Conservation (phyloP, 352 stramenopile genomes). For the Phytopythium ostracodes region DNA sequence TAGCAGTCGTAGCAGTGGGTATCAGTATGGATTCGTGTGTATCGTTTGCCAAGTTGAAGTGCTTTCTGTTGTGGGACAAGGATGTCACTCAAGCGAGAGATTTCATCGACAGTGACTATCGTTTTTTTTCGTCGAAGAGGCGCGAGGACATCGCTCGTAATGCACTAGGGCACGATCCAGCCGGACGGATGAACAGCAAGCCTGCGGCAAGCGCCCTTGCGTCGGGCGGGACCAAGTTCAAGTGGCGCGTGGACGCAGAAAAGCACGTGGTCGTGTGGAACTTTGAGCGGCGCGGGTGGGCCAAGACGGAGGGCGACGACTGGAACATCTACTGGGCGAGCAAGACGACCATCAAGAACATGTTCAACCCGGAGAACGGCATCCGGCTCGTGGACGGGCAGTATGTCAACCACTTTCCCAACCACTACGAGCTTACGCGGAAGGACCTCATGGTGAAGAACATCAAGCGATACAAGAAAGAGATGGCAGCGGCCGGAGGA, state of each 20-base stretch:
- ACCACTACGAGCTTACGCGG: slow-evolving; percentile 90
- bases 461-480: slow-evolving; percentile 87
- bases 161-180: no score
- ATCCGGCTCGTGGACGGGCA: slow-evolving; percentile 56
- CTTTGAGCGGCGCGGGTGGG: slow-evolving; percentile 82
- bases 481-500: slow-evolving; percentile 25
- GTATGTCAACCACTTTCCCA: slow-evolving; percentile 87
- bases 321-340: slow-evolving; percentile 94
- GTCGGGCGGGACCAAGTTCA: slow-evolving; percentile 28
- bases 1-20: no score
- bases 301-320: slow-evolving; percentile 81
- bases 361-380: slow-evolving; percentile 88
- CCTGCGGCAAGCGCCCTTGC: not conserved
- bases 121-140: no score
- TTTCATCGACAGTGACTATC: not conserved
- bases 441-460: slow-evolving; percentile 96
- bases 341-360: slow-evolving; percentile 81
- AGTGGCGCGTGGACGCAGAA: slow-evolving; percentile 65
- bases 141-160: no score
- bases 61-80: no score
- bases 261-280: slow-evolving; percentile 84
- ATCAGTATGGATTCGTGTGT: no score
- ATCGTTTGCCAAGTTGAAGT: not conserved
- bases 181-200: not conserved
- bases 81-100: slow-evolving; percentile 2